Conservation (phyloP, 2,329 filamentous ascomycete species). For the Stagonosporopsis tanaceti region DNA sequence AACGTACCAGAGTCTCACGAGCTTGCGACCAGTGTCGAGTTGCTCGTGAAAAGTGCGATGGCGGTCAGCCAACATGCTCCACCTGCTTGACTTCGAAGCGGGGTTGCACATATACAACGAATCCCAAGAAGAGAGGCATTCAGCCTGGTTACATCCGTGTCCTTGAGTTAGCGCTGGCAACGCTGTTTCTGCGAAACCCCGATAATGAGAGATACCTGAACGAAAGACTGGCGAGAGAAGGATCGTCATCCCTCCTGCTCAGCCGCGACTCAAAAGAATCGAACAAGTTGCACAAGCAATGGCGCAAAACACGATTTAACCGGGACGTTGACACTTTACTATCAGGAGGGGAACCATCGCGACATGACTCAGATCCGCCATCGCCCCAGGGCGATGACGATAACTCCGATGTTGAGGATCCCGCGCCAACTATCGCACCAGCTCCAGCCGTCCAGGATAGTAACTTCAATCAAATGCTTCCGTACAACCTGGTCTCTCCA, state of each 20-base stretch:
- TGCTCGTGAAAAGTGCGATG: conserved; percentile 77
- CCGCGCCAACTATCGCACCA: conserved; percentile 5
- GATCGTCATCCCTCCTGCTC: conserved; percentile 58
- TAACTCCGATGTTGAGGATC: conserved; percentile 34
- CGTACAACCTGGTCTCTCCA: conserved; percentile 15
- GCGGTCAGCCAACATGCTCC: conserved; percentile 70
- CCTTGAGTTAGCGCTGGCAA: conserved; percentile 72
- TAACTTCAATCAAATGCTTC: conserved; percentile 5
- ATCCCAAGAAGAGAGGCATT: conserved; percentile 78
- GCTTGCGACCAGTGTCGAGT: conserved; percentile 74
- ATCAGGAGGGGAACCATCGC: conserved; percentile 54
- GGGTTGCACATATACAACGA: conserved; percentile 74
- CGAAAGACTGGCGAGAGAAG: conserved; percentile 59
- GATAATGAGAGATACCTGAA: conserved; percentile 67
- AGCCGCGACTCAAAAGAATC: conserved; percentile 62
- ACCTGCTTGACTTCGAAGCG: conserved; percentile 71
- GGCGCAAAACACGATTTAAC: conserved; percentile 69
- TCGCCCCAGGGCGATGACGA: conserved; percentile 39
- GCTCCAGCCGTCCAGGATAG: conserved; percentile 13
- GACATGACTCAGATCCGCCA: conserved; percentile 26
- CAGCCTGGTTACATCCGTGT: conserved; percentile 82
- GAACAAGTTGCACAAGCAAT: conserved; percentile 67
- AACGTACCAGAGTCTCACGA: conserved; percentile 71
- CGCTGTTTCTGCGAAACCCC: conserved; percentile 69
- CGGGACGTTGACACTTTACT: conserved; percentile 70